Percentiles rank a stretch among this genome's conserved stretches.
Conservation (phyloP, 495 filamentous ascomycete genomes). For the Aspergillus kassunensis region DNA sequence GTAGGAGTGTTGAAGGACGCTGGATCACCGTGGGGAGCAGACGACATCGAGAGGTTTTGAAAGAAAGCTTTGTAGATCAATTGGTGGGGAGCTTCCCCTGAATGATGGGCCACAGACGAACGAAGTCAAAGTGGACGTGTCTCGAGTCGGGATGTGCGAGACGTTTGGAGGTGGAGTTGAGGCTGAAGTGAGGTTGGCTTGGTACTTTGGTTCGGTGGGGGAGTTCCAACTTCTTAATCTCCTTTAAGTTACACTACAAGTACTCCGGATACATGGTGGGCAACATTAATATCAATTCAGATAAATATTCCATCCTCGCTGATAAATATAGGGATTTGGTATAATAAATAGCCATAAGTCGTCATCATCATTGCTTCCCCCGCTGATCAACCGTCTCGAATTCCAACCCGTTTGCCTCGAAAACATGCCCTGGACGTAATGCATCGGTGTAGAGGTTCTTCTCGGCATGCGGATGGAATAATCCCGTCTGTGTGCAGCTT, state of each 20-base stretch:
- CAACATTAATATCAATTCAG: no score
- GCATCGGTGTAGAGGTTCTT: conserved; percentile 81
- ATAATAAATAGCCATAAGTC: conserved; percentile 1
- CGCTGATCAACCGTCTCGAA: conserved; percentile 80
- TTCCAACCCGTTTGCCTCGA: conserved; percentile 66
- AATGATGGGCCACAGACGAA: background rate
- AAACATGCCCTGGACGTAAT: conserved; percentile 77
- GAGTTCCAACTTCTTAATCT: background rate
- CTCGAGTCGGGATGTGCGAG: background rate
- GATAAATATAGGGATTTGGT: background rate
- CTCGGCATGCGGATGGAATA: conserved; percentile 80
- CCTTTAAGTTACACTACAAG: background rate
- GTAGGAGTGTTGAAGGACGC: conserved; percentile 17
- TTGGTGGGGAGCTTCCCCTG: conserved; percentile 4
- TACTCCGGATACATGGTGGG: no score
- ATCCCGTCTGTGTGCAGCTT: conserved; percentile 64
- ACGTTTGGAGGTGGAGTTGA: conserved; percentile 3
- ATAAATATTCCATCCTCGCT: no score
- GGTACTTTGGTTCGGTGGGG: conserved; percentile 12
- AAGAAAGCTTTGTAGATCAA: background rate
- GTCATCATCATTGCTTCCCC: conserved; percentile 27
- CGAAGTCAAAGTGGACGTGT: background rate
- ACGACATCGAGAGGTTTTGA: conserved; percentile 12
- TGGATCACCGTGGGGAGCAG: conserved; percentile 8
- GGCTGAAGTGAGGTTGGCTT: conserved; percentile 8